These are phyloP conservation scores for Eudorina sp. DNA, from an alignment of 139 green algal genomes.

Conservation along the genomic window DNA sequence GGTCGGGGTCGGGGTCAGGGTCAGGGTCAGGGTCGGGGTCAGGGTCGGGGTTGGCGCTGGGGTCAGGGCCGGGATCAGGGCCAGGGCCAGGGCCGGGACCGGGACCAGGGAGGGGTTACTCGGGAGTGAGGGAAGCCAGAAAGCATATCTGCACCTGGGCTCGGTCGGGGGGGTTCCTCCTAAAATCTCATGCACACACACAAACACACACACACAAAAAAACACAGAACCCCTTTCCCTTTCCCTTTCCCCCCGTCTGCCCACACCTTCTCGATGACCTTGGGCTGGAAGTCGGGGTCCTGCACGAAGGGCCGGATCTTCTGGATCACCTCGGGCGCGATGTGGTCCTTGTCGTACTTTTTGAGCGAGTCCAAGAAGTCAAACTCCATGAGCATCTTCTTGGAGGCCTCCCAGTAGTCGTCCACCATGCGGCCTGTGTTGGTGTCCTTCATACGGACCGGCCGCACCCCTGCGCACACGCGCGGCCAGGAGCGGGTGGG, in stretches of 20 bases:
- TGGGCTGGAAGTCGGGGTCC: conserved; percentile 67
- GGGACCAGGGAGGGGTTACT: too few species aligned
- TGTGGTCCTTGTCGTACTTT: conserved; percentile 83
- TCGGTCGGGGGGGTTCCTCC: too few species aligned
- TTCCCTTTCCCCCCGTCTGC: background rate
- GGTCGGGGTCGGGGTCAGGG: too few species aligned
- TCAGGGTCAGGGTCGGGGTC: too few species aligned
- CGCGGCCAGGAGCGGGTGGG: background rate
- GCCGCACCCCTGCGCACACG: conserved; percentile 66
- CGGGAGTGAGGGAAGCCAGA: too few species aligned
- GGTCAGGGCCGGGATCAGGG: too few species aligned
- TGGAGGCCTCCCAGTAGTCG: conserved; percentile 84
- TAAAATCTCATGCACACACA: too few species aligned
- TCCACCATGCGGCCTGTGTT: conserved; percentile 83
- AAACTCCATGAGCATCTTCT: conserved; percentile 76
- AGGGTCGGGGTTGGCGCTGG: too few species aligned
- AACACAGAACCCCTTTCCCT: background rate
- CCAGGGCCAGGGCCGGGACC: too few species aligned
- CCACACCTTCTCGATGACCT: conserved; percentile 67
- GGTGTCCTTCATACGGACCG: conserved; percentile 79
- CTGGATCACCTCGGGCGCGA: conserved; percentile 70
- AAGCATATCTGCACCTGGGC: too few species aligned
- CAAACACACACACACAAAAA: background rate
- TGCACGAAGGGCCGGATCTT: conserved; percentile 67
- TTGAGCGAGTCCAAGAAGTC: conserved; percentile 77